These are phyloP conservation scores for Mucor mucedo DNA, from an alignment of 371 early-diverging fungal genomes.

Conservation along the genomic window DNA sequence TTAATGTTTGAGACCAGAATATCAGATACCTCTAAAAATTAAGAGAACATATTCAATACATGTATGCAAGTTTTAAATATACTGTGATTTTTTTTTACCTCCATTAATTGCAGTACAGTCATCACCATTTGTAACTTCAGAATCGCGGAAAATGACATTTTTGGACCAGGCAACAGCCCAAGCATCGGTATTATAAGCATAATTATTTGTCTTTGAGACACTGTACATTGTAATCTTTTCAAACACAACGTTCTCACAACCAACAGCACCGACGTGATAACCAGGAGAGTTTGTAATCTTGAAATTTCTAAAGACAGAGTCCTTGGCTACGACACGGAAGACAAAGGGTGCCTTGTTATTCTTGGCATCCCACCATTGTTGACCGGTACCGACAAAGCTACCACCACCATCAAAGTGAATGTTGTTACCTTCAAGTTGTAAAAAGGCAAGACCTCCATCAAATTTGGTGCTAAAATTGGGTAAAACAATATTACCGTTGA, in stretches of 20 bases:
- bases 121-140: constrained; percentile 33
- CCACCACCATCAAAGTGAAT: constrained; percentile 31
- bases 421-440: constrained; percentile 32
- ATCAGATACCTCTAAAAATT: constrained; percentile 9
- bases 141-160: constrained; percentile 30
- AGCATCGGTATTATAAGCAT: constrained; percentile 42
- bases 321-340: constrained; percentile 31
- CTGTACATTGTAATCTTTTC: constrained; percentile 35
- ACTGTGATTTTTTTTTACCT: background rate
- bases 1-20: constrained; percentile 30
- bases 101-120: constrained; percentile 44
- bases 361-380: constrained; percentile 41
- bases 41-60: no score
- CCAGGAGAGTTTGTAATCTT: constrained; percentile 36
- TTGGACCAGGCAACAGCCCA: constrained; percentile 39
- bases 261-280: constrained; percentile 36
- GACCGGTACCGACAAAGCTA: constrained; percentile 35
- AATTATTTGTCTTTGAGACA: constrained; percentile 26
- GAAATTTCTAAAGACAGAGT: constrained; percentile 43
- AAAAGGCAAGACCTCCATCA: constrained; percentile 31
- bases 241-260: constrained; percentile 30
- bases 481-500: constrained; percentile 33
- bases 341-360: constrained; percentile 41
- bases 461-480: constrained; percentile 31
- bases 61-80: no score